Percentiles rank a stretch among this genome's conserved stretches.
Conservation (phyloP, 805 yeast species). For the Yarrowia sp. region DNA sequence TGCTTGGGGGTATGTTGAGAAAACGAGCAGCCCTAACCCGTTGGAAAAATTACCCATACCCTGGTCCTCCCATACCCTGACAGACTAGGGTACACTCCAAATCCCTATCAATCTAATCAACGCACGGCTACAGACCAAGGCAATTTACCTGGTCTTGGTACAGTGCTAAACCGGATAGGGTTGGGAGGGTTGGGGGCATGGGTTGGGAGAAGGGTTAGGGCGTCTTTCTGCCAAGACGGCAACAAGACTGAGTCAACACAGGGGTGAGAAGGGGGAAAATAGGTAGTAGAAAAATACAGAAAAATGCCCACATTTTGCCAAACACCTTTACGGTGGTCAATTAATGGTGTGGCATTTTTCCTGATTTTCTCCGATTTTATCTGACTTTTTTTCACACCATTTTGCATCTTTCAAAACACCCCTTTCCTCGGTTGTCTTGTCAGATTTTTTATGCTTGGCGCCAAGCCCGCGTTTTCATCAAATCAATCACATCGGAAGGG, state of each 20-base stretch:
- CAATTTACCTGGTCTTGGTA: not conserved
- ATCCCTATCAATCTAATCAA: not conserved
- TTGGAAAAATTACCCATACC: no score
- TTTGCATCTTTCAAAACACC: not conserved
- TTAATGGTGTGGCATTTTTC: not conserved
- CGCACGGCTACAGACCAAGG: not conserved
- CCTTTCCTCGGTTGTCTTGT: not conserved
- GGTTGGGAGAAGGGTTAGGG: not conserved
- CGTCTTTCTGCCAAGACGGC: not conserved
- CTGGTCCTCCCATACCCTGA: no score
- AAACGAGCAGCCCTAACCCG: not conserved
- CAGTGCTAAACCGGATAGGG: not conserved
- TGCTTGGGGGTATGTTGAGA: no score
- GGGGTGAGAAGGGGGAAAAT: not conserved
- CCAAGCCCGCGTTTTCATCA: slow-evolving; percentile 3
- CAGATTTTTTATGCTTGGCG: slow-evolving; percentile 10
- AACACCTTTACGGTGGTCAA: no score
- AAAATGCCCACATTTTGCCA: not conserved
- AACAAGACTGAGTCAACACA: not conserved
- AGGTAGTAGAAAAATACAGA: not conserved
- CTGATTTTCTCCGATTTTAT: not conserved
- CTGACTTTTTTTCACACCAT: not conserved
- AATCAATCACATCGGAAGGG: slow-evolving; percentile 15
- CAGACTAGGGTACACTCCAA: not conserved
- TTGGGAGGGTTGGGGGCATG: not conserved